Percentiles rank a stretch among this genome's conserved stretches.
phyloP scores from a whole-genome alignment of 257 asterid genomes.

The Salvia miltiorrhiza region DNA sequence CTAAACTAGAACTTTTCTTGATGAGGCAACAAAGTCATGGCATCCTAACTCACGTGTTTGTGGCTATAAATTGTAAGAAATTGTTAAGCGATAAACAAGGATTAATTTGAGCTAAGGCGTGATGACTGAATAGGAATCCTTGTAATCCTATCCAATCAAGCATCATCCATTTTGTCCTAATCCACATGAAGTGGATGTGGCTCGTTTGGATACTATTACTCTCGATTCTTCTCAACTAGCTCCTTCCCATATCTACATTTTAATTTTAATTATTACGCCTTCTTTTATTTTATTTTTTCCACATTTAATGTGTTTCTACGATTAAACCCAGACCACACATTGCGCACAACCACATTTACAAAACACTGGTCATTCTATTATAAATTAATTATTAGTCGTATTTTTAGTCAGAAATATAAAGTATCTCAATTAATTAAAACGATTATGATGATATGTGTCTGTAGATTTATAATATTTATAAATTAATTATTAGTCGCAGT shows the following conservation, averaged over 20 bases:
- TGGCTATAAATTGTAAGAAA: slow-evolving; percentile 10
- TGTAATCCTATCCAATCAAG: slow-evolving; percentile 37
- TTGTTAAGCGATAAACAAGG: too few relatives aligned
- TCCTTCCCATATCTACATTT: background rate
- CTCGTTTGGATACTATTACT: slow-evolving; percentile 32
- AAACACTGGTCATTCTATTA: background rate
- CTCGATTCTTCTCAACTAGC: slow-evolving; percentile 19
- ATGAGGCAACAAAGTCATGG: slow-evolving; percentile 9
- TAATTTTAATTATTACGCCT: background rate
- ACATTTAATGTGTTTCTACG: background rate
- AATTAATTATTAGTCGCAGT: background rate
- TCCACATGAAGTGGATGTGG: slow-evolving; percentile 27
- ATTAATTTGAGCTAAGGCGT: too few relatives aligned
- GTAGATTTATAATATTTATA: too few relatives aligned
- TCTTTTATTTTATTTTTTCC: background rate
- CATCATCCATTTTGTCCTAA: slow-evolving; percentile 35
- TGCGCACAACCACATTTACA: background rate
- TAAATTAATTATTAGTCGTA: background rate
- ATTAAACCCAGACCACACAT: background rate
- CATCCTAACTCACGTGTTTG: background rate
- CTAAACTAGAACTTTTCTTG: background rate
- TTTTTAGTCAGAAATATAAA: too few relatives aligned
- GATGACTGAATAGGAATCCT: background rate
- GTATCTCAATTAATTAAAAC: too few relatives aligned
- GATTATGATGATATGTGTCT: too few relatives aligned